These are phyloP conservation scores for Trichoderma sp. DNA, from an alignment of 2,329 filamentous ascomycete genomes.

Conservation along the genomic window DNA sequence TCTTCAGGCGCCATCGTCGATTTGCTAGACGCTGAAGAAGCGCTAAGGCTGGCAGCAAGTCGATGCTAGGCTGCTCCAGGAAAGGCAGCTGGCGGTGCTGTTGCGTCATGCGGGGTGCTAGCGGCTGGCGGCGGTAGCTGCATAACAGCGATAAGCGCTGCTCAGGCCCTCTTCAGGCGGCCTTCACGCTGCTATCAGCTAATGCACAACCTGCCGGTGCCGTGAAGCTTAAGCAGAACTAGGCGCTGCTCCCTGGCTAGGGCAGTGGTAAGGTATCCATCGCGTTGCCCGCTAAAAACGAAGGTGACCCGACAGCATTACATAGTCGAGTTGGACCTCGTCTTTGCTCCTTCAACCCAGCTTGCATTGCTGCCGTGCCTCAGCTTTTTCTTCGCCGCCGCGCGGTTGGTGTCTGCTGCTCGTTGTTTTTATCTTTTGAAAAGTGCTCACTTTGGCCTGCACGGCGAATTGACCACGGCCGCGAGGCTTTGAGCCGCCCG, in stretches of 20 bases:
- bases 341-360: conserved; percentile 11
- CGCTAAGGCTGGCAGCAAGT: conserved; percentile 3
- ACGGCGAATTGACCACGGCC: not conserved
- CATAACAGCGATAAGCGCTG: conserved; percentile 21
- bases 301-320: conserved; percentile 2
- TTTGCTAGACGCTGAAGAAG: conserved; percentile 6
- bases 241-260: conserved; percentile 5
- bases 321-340: not conserved
- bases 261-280: conserved; percentile 13
- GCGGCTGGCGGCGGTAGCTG: conserved; percentile 10
- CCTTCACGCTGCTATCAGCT: conserved; percentile 6
- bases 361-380: not conserved
- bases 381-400: not conserved
- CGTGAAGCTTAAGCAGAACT: conserved; percentile 17
- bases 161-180: not conserved
- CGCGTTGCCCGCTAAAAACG: not conserved
- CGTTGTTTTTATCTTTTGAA: not conserved
- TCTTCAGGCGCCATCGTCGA: conserved; percentile 1
- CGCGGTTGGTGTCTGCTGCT: not conserved
- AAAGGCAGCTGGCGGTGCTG: conserved; percentile 11
- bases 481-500: conserved; percentile 1
- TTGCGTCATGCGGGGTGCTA: conserved; percentile 25
- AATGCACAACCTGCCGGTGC: conserved; percentile 19
- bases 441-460: not conserved
- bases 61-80: conserved; percentile 15